Evolutionary conservation across 2,329 filamentous ascomycete species (phyloP), one percentile per base, ranked within the genome.

Genomic region (Monosporascus sp.): DNA sequence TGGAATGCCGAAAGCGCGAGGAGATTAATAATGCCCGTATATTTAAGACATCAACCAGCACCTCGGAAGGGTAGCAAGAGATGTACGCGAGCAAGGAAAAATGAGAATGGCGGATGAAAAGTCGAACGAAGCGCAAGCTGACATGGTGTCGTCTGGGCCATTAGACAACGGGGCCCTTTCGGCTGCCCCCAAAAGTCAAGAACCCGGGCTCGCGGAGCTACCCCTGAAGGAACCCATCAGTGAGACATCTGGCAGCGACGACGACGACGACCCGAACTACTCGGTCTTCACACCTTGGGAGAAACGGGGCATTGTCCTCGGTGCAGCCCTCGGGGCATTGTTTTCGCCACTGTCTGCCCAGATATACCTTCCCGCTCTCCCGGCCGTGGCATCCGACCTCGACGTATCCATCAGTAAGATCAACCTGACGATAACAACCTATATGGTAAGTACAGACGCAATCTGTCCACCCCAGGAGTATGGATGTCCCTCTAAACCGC

Each of bases 281-380:
- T 60, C 62, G 8, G 48, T 57, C 48, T 68, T 66, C 58, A 63
- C 63, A 3, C 52, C 54, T 20, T 56, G 53, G 52, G 61, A 69
- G 54, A 69, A 69, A 54, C 57, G 56, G 36, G 52, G 54, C 17
- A 65, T 69, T 24, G 65, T 69, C 15, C 46, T 68, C 31, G 60
- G 57, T 27, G 62, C 66, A 17, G 62, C 66, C 17, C 52, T 55
- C 14, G 64, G 61, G 5, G 65, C 66, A n/a, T 62, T 69, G 55
- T 64, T 69, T 48, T 68, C 67, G 1, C 67, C 66, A 14, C 48
- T 69, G 8, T 66, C 63, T 8, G 65, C 61, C 6, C 63, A 72
- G 50, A 76, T 76, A 5, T 78, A 77, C 65, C 72, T 74, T 36
- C 75, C 74, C 8, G 74, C 74, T 1, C 65, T 76, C 14, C 68